These are phyloP conservation scores for Gracilaria gracilis DNA, from an alignment of 23 red algal genomes.

Conservation along the genomic window DNA sequence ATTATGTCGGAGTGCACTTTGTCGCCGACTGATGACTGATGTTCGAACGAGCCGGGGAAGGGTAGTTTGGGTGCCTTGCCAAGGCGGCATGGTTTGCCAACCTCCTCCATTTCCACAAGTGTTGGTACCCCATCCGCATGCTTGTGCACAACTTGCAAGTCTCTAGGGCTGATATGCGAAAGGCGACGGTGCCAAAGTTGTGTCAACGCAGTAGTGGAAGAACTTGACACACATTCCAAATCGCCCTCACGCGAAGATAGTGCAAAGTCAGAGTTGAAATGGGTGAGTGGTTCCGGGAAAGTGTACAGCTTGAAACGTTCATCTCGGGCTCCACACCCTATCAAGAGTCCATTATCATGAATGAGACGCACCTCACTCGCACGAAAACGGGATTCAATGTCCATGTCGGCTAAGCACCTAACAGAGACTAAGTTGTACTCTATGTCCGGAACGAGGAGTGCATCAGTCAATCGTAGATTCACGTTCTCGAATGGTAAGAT, in stretches of 20 bases:
- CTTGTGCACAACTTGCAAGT: constrained; percentile 22
- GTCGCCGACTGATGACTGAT: neutral
- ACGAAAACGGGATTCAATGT: constrained; percentile 28
- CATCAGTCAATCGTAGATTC: constrained; percentile 9
- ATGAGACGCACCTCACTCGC: constrained; percentile 17
- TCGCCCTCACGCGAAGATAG: no score
- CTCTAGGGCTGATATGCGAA: constrained; percentile 9
- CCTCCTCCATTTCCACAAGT: neutral
- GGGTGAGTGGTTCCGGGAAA: neutral
- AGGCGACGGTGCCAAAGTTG: constrained; percentile 11
- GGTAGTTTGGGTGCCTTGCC: constrained; percentile 26
- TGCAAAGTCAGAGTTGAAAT: neutral
- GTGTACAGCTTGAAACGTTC: neutral
- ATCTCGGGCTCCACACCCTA: neutral
- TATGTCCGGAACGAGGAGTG: neutral
- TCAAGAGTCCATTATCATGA: neutral
- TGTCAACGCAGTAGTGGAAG: neutral
- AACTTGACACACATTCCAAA: no score
- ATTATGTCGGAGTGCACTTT: constrained; percentile 25
- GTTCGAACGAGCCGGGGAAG: constrained; percentile 12
- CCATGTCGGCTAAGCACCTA: constrained; percentile 11
- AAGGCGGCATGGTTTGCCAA: neutral
- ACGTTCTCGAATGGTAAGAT: constrained; percentile 26
- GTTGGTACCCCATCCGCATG: neutral
- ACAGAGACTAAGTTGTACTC: neutral